These are phyloP conservation scores for Lepiota brunneoincarnata DNA, from an alignment of 768 basidiomycete genomes.

Conservation along the genomic window DNA sequence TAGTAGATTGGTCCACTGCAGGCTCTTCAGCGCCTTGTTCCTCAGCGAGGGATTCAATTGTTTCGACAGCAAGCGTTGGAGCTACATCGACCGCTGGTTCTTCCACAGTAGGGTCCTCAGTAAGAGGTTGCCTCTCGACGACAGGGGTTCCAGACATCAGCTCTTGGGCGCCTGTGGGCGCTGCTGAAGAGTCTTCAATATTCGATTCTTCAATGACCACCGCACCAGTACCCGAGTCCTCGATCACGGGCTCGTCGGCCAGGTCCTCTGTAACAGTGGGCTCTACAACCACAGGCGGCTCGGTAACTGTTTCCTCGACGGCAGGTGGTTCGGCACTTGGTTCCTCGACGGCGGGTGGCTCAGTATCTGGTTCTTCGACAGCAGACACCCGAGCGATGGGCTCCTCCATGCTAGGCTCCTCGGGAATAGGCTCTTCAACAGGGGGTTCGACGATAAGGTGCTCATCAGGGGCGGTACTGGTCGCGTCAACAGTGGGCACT, in stretches of 20 bases:
- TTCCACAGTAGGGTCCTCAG: conserved; percentile 16
- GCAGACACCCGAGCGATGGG: not conserved
- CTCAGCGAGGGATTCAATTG: not conserved
- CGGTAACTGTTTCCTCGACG: not conserved
- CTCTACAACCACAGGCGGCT: not conserved
- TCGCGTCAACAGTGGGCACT: too few species aligned
- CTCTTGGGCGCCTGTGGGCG: too few species aligned
- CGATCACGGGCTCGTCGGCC: too few species aligned
- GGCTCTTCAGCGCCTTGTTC: not conserved
- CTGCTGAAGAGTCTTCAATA: too few species aligned
- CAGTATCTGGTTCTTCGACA: conserved; percentile 8
- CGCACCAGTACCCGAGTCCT: too few species aligned
- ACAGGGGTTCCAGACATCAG: not conserved
- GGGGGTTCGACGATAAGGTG: too few species aligned
- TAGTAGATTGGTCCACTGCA: not conserved
- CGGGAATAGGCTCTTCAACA: not conserved
- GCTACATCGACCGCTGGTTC: not conserved
- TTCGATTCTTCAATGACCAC: too few species aligned
- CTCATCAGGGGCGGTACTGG: too few species aligned
- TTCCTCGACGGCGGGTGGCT: conserved; percentile 4
- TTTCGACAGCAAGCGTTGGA: not conserved
- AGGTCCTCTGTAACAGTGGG: too few species aligned
- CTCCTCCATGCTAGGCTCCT: not conserved
- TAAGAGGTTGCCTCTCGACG: not conserved
- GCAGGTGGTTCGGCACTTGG: not conserved